A percentile compares a stretch with the other conserved stretches of the same genome.
Evolutionary conservation across 1,284 basidiomycete species (phyloP).

Genomic region (Malassezia japonica): DNA sequence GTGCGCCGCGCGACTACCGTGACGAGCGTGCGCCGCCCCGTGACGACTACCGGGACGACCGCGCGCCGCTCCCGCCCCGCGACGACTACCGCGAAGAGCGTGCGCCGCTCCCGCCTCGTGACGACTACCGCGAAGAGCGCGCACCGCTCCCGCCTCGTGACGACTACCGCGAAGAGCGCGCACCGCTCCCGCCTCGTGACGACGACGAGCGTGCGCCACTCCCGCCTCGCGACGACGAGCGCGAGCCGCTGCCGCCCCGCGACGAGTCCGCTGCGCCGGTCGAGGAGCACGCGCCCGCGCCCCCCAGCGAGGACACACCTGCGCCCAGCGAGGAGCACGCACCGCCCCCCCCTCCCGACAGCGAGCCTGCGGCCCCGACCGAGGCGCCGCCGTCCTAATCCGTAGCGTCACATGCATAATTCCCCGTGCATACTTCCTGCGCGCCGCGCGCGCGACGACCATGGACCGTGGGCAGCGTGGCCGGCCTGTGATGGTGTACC

Average conservation of each 20-base stretch:
- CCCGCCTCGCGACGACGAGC: conserved; percentile 1
- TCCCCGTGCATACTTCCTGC: background rate
- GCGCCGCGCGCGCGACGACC: background rate
- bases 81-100: background rate
- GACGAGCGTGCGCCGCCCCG: background rate
- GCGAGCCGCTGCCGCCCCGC: background rate
- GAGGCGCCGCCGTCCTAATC: background rate
- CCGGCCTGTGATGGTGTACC: background rate
- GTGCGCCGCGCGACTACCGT: background rate
- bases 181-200: background rate
- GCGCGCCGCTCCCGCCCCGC: conserved; percentile 1
- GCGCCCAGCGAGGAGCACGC: background rate
- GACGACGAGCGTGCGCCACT: background rate
- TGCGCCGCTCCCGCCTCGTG: background rate
- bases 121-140: background rate
- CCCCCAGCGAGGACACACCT: background rate
- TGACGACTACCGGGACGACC: background rate
- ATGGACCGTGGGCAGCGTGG: conserved; percentile 2
- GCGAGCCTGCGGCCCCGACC: too few species aligned
- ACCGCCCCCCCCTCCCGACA: too few species aligned
- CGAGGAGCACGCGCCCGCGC: background rate
- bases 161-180: background rate
- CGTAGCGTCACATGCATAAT: background rate
- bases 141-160: conserved; percentile 1
- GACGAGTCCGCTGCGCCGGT: background rate